Percentiles rank a stretch among this genome's conserved stretches.
Evolutionary conservation across 2,329 filamentous ascomycete genomes (phyloP).

Genomic region (Neofusicoccum sp.): DNA sequence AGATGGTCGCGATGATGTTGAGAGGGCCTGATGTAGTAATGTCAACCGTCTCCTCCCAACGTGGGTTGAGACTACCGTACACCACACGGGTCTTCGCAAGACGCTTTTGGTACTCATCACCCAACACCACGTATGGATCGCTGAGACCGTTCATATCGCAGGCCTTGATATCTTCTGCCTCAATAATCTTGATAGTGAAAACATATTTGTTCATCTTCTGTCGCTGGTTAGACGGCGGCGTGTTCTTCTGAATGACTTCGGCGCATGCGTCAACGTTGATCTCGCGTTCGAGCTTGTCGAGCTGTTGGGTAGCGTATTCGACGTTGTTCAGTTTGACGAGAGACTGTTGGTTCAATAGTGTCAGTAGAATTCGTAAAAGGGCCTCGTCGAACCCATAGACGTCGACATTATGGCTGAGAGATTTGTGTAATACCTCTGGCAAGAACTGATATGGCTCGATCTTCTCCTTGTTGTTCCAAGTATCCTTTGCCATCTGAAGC

Average conservation of each 20-base stretch:
- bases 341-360: conserved; percentile 59
- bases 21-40: conserved; percentile 90
- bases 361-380: not conserved
- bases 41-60: conserved; percentile 97
- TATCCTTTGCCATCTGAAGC: conserved; percentile 90
- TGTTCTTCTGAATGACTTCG: conserved; percentile 72
- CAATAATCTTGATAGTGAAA: conserved; percentile 98
- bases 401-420: not conserved
- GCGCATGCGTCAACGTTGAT: conserved; percentile 93
- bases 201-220: conserved; percentile 83
- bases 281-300: conserved; percentile 85
- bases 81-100: conserved; percentile 93
- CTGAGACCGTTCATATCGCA: conserved; percentile 93
- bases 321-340: conserved; percentile 98
- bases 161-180: conserved; percentile 96
- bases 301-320: conserved; percentile 87
- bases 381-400: not conserved
- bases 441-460: conserved; percentile 97
- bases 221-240: conserved; percentile 70
- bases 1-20: conserved; percentile 94
- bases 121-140: conserved; percentile 95
- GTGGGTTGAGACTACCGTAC: conserved; percentile 85
- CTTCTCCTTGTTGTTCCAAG: conserved; percentile 88
- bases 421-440: conserved; percentile 66
- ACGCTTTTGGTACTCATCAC: conserved; percentile 96